Conservation (phyloP, 2,329 filamentous ascomycete genomes). For the Stachybotrys chartarum region DNA sequence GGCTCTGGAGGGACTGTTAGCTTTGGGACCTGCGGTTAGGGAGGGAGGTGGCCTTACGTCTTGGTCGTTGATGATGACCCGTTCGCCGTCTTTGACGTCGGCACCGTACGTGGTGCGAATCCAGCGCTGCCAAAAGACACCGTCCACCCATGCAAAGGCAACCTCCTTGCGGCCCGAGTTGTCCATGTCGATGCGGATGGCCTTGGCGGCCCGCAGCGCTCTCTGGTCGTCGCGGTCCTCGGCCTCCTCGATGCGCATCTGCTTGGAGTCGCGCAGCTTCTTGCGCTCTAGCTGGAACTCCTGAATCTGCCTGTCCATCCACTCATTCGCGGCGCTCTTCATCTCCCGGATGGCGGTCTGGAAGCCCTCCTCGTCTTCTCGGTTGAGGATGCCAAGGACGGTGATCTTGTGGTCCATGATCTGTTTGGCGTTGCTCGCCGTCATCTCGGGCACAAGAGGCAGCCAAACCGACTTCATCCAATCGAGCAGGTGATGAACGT, state of each 20-base stretch:
- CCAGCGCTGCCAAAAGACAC: slow-evolving; percentile 96
- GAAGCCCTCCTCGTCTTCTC: slow-evolving; percentile 74
- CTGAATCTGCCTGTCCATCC: slow-evolving; percentile 94
- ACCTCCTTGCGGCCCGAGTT: slow-evolving; percentile 83
- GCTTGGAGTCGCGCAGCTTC: slow-evolving; percentile 89
- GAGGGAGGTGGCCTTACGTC: slow-evolving; percentile 57
- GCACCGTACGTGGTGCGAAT: slow-evolving; percentile 91
- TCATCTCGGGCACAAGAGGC: slow-evolving; percentile 90
- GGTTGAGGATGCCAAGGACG: slow-evolving; percentile 82
- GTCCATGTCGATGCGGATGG: slow-evolving; percentile 85
- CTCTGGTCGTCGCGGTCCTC: slow-evolving; percentile 88
- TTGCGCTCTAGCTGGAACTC: slow-evolving; percentile 89
- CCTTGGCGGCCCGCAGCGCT: slow-evolving; percentile 79
- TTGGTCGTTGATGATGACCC: slow-evolving; percentile 94
- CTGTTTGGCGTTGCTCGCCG: slow-evolving; percentile 82
- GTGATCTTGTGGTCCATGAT: slow-evolving; percentile 94
- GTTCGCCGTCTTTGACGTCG: slow-evolving; percentile 78
- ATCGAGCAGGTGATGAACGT: slow-evolving; percentile 66
- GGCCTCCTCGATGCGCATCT: slow-evolving; percentile 91
- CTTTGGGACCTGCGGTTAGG: slow-evolving; percentile 1
- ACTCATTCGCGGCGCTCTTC: slow-evolving; percentile 91
- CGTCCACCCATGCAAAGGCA: slow-evolving; percentile 94
- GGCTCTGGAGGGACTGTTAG: slow-evolving; percentile 56
- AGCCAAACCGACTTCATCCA: slow-evolving; percentile 99
- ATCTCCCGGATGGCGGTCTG: slow-evolving; percentile 74